A percentile compares a stretch with the other conserved stretches of the same genome.
These are phyloP conservation scores for Solanum habrochaites DNA, from an alignment of 257 asterid genomes.

Conservation along the genomic window DNA sequence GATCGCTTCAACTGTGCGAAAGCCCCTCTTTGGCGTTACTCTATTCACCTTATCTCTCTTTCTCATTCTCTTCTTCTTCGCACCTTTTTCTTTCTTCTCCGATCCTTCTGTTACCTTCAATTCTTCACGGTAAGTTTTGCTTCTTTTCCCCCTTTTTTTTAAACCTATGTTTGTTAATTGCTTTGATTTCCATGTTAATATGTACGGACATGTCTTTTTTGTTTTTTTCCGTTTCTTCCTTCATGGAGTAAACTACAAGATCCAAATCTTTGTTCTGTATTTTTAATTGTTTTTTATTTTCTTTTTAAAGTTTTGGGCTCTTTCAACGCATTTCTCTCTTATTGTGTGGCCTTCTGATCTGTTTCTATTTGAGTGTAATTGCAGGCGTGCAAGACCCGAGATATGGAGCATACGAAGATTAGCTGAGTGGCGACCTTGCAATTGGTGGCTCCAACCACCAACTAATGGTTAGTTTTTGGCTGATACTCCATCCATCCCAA, in stretches of 20 bases:
- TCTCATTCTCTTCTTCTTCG: conserved; percentile 31
- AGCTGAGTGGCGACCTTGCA: conserved; percentile 89
- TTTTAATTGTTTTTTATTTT: neutral
- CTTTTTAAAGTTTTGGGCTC: neutral
- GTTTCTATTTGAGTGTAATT: neutral
- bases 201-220: neutral
- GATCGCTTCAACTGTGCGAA: conserved; percentile 46
- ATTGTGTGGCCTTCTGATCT: neutral
- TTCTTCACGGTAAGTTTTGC: conserved; percentile 39
- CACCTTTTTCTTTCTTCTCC: conserved; percentile 41
- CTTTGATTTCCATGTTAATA: neutral
- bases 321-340: neutral
- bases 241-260: neutral
- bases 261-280: neutral
- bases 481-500: neutral
- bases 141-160: neutral
- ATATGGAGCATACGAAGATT: conserved; percentile 73
- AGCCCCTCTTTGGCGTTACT: conserved; percentile 34
- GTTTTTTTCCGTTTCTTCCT: too few species aligned
- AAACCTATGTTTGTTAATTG: neutral
- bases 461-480: conserved; percentile 41
- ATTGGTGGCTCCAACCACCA: conserved; percentile 74
- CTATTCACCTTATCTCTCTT: conserved; percentile 24
- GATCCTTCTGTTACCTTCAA: conserved; percentile 1
- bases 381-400: conserved; percentile 51